Conservation (phyloP, 164 flowering plant genomes). For the Piper longum region DNA sequence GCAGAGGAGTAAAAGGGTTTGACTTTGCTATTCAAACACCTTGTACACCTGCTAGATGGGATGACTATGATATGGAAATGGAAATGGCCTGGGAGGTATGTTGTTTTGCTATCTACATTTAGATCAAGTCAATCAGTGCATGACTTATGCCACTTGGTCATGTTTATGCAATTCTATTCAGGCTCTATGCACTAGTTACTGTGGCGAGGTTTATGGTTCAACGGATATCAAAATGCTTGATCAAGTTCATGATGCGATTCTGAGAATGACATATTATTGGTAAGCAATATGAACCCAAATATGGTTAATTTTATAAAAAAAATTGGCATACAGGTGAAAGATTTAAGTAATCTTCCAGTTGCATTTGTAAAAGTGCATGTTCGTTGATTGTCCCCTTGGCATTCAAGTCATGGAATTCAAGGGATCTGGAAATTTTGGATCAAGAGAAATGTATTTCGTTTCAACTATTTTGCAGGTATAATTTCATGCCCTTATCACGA, state of each 20-base stretch:
- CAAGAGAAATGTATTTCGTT: neutral
- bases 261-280: conserved; percentile 95
- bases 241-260: conserved; percentile 57
- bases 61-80: conserved; percentile 85
- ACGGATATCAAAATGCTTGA: conserved; percentile 52
- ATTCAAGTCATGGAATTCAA: neutral
- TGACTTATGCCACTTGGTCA: neutral
- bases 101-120: neutral
- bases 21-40: conserved; percentile 93
- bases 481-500: conserved; percentile 92
- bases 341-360: neutral
- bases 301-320: too few species aligned
- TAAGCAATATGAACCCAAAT: conserved; percentile 11
- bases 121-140: neutral
- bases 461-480: conserved; percentile 53
- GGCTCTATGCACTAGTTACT: conserved; percentile 68
- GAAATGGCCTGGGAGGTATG: conserved; percentile 87
- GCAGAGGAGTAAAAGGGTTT: conserved; percentile 51
- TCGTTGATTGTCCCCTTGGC: neutral
- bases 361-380: neutral
- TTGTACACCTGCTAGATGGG: conserved; percentile 92
- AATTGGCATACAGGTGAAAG: neutral
- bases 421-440: neutral
- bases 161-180: conserved; percentile 18
- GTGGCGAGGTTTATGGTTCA: conserved; percentile 75